phyloP scores from a whole-genome alignment of 768 basidiomycete genomes.

The Rickenella mellea region DNA sequence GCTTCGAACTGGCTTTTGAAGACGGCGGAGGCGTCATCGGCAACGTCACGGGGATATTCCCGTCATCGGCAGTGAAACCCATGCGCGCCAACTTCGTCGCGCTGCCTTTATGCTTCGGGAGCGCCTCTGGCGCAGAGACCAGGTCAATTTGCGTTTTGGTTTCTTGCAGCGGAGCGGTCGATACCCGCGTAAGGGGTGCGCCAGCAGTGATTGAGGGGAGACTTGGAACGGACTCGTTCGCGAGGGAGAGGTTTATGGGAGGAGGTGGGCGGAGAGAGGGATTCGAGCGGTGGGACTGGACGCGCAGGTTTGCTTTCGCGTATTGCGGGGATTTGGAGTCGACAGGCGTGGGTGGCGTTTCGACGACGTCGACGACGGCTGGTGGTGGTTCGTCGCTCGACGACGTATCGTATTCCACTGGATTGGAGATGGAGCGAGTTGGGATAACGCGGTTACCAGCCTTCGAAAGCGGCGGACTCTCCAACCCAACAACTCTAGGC shows the following conservation, averaged over 20 bases:
- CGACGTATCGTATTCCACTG: too few relatives aligned
- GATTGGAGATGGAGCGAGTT: too few relatives aligned
- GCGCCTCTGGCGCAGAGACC: too few relatives aligned
- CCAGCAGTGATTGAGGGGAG: too few relatives aligned
- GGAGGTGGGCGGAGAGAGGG: constrained; percentile 26
- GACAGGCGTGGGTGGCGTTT: background rate
- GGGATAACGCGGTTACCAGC: background rate
- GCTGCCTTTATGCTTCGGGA: too few relatives aligned
- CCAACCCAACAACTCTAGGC: constrained; percentile 17
- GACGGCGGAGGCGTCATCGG: constrained; percentile 16
- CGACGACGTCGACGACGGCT: background rate
- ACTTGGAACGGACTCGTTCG: too few relatives aligned
- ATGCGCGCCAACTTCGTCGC: constrained; percentile 58
- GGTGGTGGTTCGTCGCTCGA: too few relatives aligned
- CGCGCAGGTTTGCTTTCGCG: too few relatives aligned
- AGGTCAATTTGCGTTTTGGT: constrained; percentile 11
- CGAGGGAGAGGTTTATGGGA: constrained; percentile 18
- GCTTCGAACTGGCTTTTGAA: constrained; percentile 20
- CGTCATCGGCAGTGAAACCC: constrained; percentile 52
- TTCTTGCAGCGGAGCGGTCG: constrained; percentile 35
- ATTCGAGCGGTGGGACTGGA: background rate
- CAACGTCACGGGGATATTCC: constrained; percentile 16
- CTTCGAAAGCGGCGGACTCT: background rate
- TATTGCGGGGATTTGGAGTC: background rate
- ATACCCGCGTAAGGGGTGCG: constrained; percentile 39